These are phyloP conservation scores for Malassezia arunalokei DNA, from an alignment of 1,284 basidiomycete genomes.

Conservation along the genomic window DNA sequence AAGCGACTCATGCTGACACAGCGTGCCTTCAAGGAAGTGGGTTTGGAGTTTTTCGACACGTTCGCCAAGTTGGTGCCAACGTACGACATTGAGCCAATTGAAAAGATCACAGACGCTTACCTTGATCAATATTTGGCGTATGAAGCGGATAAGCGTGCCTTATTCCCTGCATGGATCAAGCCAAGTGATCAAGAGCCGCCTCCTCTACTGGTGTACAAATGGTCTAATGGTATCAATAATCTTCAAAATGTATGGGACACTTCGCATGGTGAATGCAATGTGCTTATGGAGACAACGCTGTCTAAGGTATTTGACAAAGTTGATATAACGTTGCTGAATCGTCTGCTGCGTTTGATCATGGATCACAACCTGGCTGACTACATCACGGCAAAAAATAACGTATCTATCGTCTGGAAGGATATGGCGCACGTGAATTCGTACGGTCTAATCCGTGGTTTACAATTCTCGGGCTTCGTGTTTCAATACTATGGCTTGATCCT, in stretches of 20 bases:
- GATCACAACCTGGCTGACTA: conserved; percentile 46
- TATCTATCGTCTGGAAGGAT: conserved; percentile 46
- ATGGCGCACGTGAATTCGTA: conserved; percentile 46
- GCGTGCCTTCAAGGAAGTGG: conserved; percentile 45
- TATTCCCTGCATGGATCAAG: conserved; percentile 47
- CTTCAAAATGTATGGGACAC: conserved; percentile 43
- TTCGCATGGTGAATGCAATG: conserved; percentile 41
- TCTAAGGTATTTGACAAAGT: conserved; percentile 45
- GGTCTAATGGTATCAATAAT: conserved; percentile 46
- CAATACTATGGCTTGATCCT: conserved; percentile 46
- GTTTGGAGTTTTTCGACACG: conserved; percentile 45
- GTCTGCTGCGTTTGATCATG: conserved; percentile 45
- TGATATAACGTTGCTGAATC: conserved; percentile 44
- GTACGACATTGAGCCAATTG: conserved; percentile 46
- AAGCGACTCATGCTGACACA: conserved; percentile 46
- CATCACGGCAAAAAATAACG: conserved; percentile 47
- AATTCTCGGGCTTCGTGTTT: conserved; percentile 45
- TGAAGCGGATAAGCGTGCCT: conserved; percentile 45
- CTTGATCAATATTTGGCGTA: conserved; percentile 45
- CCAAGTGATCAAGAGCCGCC: conserved; percentile 44
- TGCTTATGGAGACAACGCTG: conserved; percentile 45
- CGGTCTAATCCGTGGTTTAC: conserved; percentile 44
- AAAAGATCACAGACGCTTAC: conserved; percentile 47
- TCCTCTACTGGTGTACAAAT: conserved; percentile 46
- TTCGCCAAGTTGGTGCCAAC: conserved; percentile 42